Conservation (phyloP, 495 filamentous ascomycete genomes). For the Talaromyces thailandensis region DNA sequence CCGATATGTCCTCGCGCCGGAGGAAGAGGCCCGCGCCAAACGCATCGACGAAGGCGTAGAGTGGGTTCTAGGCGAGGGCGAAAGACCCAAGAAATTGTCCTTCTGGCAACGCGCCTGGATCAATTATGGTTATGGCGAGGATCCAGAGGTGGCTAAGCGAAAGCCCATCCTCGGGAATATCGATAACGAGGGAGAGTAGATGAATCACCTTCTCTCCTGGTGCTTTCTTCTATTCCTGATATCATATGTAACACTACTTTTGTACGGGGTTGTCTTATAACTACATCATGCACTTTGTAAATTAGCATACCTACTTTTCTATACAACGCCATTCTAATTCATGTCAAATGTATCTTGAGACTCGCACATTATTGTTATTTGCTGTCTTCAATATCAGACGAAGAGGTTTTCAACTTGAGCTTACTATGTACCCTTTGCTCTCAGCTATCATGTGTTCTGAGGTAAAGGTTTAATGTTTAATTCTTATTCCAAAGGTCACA, state of each 20-base stretch:
- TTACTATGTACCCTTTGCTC: too few relatives aligned
- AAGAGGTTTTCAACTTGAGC: too few relatives aligned
- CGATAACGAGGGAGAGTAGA: constrained; percentile 25
- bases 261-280: background rate
- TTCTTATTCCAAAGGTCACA: background rate
- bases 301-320: background rate
- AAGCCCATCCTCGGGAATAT: constrained; percentile 34
- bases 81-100: constrained; percentile 26
- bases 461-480: too few relatives aligned
- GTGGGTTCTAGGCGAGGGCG: constrained; percentile 50
- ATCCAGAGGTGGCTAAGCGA: constrained; percentile 29
- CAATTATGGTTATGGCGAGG: constrained; percentile 37
- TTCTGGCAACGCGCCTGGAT: constrained; percentile 39
- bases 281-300: background rate
- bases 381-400: too few relatives aligned
- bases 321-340: background rate
- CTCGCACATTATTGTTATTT: background rate
- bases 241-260: constrained; percentile 1
- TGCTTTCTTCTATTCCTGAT: background rate
- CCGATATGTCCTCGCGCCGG: constrained; percentile 50
- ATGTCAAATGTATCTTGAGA: background rate
- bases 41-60: constrained; percentile 54
- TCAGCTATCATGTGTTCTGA: too few relatives aligned
- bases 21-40: constrained; percentile 58
- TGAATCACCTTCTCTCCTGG: background rate